Evolutionary conservation across 345 rosid species (phyloP), one percentile per base, ranked within the genome.

Genomic region (Heritiera fomes): DNA sequence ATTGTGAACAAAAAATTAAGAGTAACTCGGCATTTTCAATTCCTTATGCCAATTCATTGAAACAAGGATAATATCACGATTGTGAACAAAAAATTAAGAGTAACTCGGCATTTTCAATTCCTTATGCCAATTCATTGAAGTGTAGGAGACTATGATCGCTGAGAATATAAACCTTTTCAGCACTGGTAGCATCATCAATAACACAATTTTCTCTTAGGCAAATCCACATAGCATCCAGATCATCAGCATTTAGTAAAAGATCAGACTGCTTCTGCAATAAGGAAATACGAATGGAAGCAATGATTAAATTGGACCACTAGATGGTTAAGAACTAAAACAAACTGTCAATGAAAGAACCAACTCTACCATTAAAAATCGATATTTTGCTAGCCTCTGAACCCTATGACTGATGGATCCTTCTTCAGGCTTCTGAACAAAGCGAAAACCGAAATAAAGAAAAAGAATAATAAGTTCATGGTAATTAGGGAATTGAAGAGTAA

Each of bases 141-240:
- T 8, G 14, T 11, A 61, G 72, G 58, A 47, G 9, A 64, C 53
- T 74, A 65, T 11, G 20, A 46, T 18, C 50, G 41, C 7, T 49
- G 11, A 47, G 41, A n/a, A 18, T 32, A 67, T 75, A 73, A n/a
- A 91, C 99, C 98, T 94, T 96, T 90, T 96, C 99, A n/a, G 99
- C 99, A 78, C 97, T 94, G 69, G 98, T 96, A 78, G 94, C 94
- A 83, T 96, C 99, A 85, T 94, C 99, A 79, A 96, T 91, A 62
- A 96, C 99, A 87, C 99, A 96, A 75, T 96, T 96, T 82, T 96
- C 99, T 84, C 99, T 90, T 83, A 96, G 87, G 88, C 98, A 94
- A 85, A 87, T 90, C 99, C 98, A 96, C 98, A 96, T 96, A 65
- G 98, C 98, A 88, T 95, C 97, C 80, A 96, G 88, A 85, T 96